These are phyloP conservation scores for Daedalea quercina DNA, from an alignment of 768 basidiomycete genomes.

Conservation along the genomic window DNA sequence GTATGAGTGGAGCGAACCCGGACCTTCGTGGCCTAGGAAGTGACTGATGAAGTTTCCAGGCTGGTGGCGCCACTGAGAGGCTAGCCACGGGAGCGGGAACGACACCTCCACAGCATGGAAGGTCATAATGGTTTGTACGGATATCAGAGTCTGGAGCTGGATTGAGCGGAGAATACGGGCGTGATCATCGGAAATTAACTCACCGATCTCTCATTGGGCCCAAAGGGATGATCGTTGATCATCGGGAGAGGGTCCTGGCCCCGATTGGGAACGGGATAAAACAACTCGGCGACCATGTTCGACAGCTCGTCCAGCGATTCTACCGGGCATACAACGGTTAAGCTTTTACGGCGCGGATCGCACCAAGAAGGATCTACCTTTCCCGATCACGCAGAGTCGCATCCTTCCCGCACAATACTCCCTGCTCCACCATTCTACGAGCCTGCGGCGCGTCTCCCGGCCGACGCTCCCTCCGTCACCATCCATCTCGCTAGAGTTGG, in stretches of 20 bases:
- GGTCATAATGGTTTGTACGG: slow-evolving; percentile 84
- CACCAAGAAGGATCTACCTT: slow-evolving; percentile 38
- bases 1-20: slow-evolving; percentile 86
- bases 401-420: slow-evolving; percentile 83
- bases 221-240: slow-evolving; percentile 71
- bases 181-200: slow-evolving; percentile 22
- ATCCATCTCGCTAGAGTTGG: slow-evolving; percentile 50
- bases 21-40: slow-evolving; percentile 88
- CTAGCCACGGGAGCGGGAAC: slow-evolving; percentile 71
- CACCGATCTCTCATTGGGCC: slow-evolving; percentile 64
- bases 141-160: slow-evolving; percentile 60
- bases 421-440: slow-evolving; percentile 79
- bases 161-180: not conserved
- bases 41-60: slow-evolving; percentile 73
- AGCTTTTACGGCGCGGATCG: not conserved
- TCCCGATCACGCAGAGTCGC: slow-evolving; percentile 73
- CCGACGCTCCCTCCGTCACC: slow-evolving; percentile 75
- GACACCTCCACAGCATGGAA: slow-evolving; percentile 79
- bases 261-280: slow-evolving; percentile 67
- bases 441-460: slow-evolving; percentile 68
- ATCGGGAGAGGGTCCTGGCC: slow-evolving; percentile 53
- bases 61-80: slow-evolving; percentile 70
- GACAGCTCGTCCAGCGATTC: slow-evolving; percentile 74
- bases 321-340: slow-evolving; percentile 21
- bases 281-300: slow-evolving; percentile 52